Evolutionary conservation across 805 yeast genomes (phyloP).

Genomic region (Kodamaea sagamina): DNA sequence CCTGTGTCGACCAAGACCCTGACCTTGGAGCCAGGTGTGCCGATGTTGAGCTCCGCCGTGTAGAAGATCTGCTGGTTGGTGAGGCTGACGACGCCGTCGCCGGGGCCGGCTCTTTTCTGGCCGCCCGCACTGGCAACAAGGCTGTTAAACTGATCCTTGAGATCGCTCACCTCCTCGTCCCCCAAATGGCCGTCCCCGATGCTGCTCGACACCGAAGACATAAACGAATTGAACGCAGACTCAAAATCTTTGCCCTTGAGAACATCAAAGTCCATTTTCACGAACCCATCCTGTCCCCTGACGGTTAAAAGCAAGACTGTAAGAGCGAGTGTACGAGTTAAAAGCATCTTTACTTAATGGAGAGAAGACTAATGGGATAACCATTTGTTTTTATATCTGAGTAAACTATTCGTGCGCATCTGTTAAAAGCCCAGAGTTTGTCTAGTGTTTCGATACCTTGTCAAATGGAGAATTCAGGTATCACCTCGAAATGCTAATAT

Average conservation of each 20-base stretch:
- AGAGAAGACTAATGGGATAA: not conserved
- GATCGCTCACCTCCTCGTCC: not conserved
- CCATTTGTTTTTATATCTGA: not conserved
- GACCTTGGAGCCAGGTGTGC: slow-evolving; percentile 59
- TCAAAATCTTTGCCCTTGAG: slow-evolving; percentile 22
- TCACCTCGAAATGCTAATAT: too few relatives aligned
- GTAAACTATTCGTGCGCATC: not conserved
- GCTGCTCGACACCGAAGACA: slow-evolving; percentile 10
- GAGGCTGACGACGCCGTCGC: slow-evolving; percentile 7
- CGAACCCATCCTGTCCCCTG: slow-evolving; percentile 22
- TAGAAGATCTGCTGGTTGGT: slow-evolving; percentile 19
- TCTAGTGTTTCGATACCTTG: too few relatives aligned
- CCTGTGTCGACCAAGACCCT: slow-evolving; percentile 72
- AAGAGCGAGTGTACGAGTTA: slow-evolving; percentile 13
- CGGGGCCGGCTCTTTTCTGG: slow-evolving; percentile 2
- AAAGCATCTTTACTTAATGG: slow-evolving; percentile 5
- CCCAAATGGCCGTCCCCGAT: not conserved
- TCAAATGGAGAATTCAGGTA: too few relatives aligned
- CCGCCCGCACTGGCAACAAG: not conserved
- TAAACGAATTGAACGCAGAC: slow-evolving; percentile 20
- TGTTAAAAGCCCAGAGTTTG: slow-evolving; percentile 1
- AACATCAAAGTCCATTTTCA: slow-evolving; percentile 27
- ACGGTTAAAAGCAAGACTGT: slow-evolving; percentile 11
- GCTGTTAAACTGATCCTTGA: too few relatives aligned
- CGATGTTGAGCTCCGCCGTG: slow-evolving; percentile 36